Evolutionary conservation across 352 stramenopile species (phyloP), one percentile per base, ranked within the genome.

Genomic region (Phytophthora boehmeriae): DNA sequence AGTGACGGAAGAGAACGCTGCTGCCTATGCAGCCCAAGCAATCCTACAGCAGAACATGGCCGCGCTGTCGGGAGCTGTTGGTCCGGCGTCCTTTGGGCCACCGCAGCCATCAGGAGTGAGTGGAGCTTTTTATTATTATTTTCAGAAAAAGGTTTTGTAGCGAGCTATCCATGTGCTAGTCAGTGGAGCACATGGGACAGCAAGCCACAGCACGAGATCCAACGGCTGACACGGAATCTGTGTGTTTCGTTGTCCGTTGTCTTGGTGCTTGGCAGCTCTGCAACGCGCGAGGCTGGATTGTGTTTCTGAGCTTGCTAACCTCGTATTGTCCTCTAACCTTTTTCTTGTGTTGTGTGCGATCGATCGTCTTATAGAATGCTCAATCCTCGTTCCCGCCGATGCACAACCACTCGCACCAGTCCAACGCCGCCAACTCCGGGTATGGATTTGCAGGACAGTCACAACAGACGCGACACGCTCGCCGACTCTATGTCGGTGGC

Each of bases 401-500:
- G 39, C 68, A 76, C 46, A 54, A 50, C 9, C 68, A 76, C 48
- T 46, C 59, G 17, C 54, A 70, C 51, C 59, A 67, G 20, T 51
- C 39, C 34, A 64, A 17, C 22, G 2, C 62, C 20, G 44, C 39
- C 34, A 64, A 23, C 22, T 4, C 62, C 1, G 59, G 38, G 14
- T 73, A 66, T 19, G 51, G 39, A 14, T 70, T 73, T 17, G 36
- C 68, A 4, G 75, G 74, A 32, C 71, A 83, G 52, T 84, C 77
- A 23, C 96, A 99, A 74, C 95, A 98, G 62, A 99, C 97, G 14
- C 85, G 96, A 13, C 96, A 99, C 71, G 96, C 96, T 5, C 84
- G 97, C 20, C 88, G 97, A 45, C 68, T 99, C n/a, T 99, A 99
- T 76, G 90, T 99, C 27, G 97, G 97, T 17, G 91, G 97, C 54